Evolutionary conservation across 768 basidiomycete species (phyloP), one percentile per base, ranked within the genome.

Genomic region (Tricholoma furcatifolium): DNA sequence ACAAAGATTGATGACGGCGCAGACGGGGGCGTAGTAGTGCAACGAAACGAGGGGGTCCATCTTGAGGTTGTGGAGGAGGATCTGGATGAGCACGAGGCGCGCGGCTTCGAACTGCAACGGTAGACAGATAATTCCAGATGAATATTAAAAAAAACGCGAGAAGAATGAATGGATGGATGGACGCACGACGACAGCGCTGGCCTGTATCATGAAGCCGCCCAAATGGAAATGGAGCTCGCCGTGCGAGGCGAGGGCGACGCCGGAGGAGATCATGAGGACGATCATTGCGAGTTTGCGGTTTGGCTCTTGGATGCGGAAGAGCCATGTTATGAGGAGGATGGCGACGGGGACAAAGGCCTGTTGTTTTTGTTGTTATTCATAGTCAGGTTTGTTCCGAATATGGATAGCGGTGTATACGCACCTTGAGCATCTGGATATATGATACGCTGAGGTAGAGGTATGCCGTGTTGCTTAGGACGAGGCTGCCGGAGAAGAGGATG

Each of bases 31-130:
- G 65, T 94, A 97, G 74, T 96, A 98, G 74, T 98, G 91, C 47
- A 98, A 71, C 6, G 94, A 97, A 18, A 93, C 91, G 6, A 98
- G 81, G 0, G 96, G 96, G 65, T 97, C 93, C 95, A 98, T 98
- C 74, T 97, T 97, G 64, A 97, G 74, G 34, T 94, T 94, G 65
- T 97, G 93, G 0, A 98, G 77, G 36, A 98, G 83, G 47, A 95
- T 83, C 67, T 98, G 91, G 55, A 98, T 98, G 84, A 97, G 93
- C 20, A 98, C 93, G 11, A 98, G 81, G 36, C 96, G 88, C 17
- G 90, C 88, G 1, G 93, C 88, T 71, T 99, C 96, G 65, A 98
- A 98, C 85, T 89, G 64, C 10, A 49, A 38, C 15, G 30, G 21
- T 21, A 34, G 18, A 8, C 9, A n/a, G 2, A 30, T 41, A 32